Evolutionary conservation across 768 basidiomycete species (phyloP), one percentile per base, ranked within the genome.

Genomic region (Collybia sp.): DNA sequence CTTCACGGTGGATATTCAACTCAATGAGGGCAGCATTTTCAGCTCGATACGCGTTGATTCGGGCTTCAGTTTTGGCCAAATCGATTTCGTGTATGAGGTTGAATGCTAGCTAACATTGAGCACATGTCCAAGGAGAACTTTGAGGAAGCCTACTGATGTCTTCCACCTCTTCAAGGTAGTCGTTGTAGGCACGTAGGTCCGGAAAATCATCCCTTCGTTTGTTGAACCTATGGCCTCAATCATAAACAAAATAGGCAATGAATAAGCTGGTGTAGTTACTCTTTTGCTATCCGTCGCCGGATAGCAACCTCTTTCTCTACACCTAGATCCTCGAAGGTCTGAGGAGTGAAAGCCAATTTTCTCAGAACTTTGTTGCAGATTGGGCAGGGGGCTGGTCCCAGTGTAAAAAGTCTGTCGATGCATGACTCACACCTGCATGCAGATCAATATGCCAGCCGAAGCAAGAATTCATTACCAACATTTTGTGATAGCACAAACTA

Each of bases 401-500:
- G 79, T 1, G 93, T 95, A 66, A 95, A 99, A 34, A 97, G 65
- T 6, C 94, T 82, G 65, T 98, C 96, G 57, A 99, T 96, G 64
- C 96, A 99, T 1, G 91, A 92, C 71, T 98, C 95, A 69, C 96
- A 98, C 91, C 93, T 95, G 50, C 44, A 38, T 19, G 35, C 30
- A 12, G 39, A 17, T 19, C n/a, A n/a, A 12, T 20, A 16, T 8
- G 12, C 36, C 25, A 43, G 17, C n/a, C 38, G n/a, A 38, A 36
- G 37, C 38, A 42, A 47, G 39, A 30, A 64, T 18, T 13, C 72
- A 50, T 53, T 25, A 25, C 25, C 25, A 25, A 93, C 96, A 98
- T 95, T 77, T 96, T 96, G 68, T 99, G 96, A 66, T 96, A 99
- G 63, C 96, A 99, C 12, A 91, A 85, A 64, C 90, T 93, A 55